A percentile compares a stretch with the other conserved stretches of the same genome.
phyloP scores from a whole-genome alignment of 768 basidiomycete species.

The Mycena vulgaris region DNA sequence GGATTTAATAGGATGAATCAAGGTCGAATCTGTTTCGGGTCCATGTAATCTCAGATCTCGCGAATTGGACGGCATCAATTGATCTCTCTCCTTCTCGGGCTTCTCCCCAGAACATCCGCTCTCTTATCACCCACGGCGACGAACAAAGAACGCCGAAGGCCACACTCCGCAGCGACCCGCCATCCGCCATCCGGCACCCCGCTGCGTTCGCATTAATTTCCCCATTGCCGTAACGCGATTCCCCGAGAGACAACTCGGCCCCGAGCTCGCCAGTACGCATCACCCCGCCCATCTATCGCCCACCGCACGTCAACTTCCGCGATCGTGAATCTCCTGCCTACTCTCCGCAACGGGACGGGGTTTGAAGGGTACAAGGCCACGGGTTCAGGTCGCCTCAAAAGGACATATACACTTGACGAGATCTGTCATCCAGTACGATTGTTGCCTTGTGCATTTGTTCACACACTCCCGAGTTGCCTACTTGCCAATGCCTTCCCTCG shows the following conservation, averaged over 20 bases:
- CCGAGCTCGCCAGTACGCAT: background rate
- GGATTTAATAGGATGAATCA: slow-evolving; percentile 10
- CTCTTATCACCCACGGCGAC: slow-evolving; percentile 4
- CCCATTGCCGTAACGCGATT: background rate
- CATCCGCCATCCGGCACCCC: slow-evolving; percentile 27
- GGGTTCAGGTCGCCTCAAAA: slow-evolving; percentile 20
- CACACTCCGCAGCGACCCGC: slow-evolving; percentile 12
- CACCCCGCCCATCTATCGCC: background rate
- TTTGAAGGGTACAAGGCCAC: slow-evolving; percentile 30
- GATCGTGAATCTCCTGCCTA: background rate
- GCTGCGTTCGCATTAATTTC: slow-evolving; percentile 14
- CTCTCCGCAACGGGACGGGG: slow-evolving; percentile 15
- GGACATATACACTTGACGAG: slow-evolving; percentile 29
- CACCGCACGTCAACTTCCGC: background rate
- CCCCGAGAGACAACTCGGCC: background rate
- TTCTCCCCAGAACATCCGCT: background rate
- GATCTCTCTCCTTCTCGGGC: background rate
- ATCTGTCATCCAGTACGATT: slow-evolving; percentile 24
- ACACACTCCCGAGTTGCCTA: background rate
- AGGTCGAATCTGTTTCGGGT: too few relatives aligned
- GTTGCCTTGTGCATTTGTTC: slow-evolving; percentile 12
- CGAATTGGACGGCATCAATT: too few relatives aligned
- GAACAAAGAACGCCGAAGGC: background rate
- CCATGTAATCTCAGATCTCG: too few relatives aligned
- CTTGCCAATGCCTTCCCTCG: background rate